Conservation (phyloP, 345 rosid species). For the Gossypium turneri region DNA sequence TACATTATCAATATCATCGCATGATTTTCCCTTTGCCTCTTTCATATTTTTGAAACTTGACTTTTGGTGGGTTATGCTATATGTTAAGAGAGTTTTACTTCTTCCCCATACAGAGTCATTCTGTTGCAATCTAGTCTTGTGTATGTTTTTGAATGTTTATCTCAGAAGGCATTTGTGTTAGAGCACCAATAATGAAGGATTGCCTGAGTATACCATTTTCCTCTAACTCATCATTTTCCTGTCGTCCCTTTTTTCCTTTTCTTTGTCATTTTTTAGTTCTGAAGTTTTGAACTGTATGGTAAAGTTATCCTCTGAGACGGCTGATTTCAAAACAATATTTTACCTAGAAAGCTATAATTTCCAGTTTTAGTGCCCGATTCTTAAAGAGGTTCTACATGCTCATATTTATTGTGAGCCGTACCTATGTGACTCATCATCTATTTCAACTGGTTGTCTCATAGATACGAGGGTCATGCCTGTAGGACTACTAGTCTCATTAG, state of each 20-base stretch:
- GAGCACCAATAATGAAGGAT: background rate
- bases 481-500: background rate
- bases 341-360: background rate
- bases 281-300: background rate
- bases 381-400: too few species aligned
- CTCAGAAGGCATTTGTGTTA: background rate
- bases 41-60: background rate
- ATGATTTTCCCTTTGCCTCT: background rate
- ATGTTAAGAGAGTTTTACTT: background rate
- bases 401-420: background rate
- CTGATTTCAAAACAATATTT: background rate
- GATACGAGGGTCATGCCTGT: background rate
- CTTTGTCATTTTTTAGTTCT: background rate
- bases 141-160: constrained; percentile 5
- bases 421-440: background rate
- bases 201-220: background rate
- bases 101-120: background rate
- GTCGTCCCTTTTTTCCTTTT: too few species aligned
- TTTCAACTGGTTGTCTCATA: background rate
- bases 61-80: background rate
- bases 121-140: background rate
- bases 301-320: background rate
- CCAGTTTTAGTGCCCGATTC: too few species aligned
- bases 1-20: background rate
- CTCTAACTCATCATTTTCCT: background rate